Evolutionary conservation across 139 green algal species (phyloP), one percentile per base, ranked within the genome.

Genomic region (Mesostigma viride): DNA sequence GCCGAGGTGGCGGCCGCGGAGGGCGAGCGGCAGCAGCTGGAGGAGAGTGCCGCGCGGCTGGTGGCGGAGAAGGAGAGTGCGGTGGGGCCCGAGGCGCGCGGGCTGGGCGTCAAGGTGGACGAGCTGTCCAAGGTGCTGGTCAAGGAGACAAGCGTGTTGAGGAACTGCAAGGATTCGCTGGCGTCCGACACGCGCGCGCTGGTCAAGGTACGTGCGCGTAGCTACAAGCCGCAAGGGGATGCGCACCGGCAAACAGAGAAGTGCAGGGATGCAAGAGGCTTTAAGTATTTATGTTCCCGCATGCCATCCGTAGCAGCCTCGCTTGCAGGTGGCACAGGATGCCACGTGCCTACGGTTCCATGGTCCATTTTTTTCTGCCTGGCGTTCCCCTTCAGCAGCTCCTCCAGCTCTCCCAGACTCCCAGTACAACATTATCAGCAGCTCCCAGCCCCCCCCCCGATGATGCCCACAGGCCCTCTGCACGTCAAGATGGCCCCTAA

Each of bases 31-130:
- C 34, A 68, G 6, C 60, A 81, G 35, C 75, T 76, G 40, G 58
- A 78, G 27, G 68, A 64, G 3, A 69, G 81, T 22, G 77, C 84
- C 26, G 65, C 81, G 46, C 46, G 60, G 35, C 35, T 87, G 67
- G 32, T 75, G 40, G 65, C 57, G 31, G 82, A 85, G 70, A 89
- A 83, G 61, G 79, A 89, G 65, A 69, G 74, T 36, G 73, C 87
- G 69, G 71, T 74, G 58, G 69, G 64, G 11, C 36, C 17, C 24
- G 69, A 69, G 28, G 68, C 73, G 40, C 79, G 83, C 67, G 69
- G 71, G 35, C 74, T 91, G 48, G 32, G 46, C 28, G 63, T 62
- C 8, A 11, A 72, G 33, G 77, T 78, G 31, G 86, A 88, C 35
- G 61, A 79, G 24, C 68, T 91, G 3, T 76, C 72, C 67, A 92